Base-by-base conservation (phyloP, 129 eudicot genomes). In the Flaveria bidentis region DNA sequence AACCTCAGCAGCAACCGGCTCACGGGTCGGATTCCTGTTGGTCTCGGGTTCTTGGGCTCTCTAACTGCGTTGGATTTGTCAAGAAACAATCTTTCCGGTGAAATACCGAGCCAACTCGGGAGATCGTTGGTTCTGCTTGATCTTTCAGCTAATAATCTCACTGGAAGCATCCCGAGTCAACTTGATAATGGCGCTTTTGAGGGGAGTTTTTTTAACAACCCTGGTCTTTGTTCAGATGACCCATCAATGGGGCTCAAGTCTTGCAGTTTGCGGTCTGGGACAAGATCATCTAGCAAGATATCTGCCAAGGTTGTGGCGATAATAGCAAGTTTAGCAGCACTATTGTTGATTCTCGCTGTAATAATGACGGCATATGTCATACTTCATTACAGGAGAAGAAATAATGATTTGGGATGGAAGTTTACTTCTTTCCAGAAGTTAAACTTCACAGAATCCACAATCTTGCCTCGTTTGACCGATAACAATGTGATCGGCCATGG, bases 401-500 rank as follows among this genome's bases (percentile, higher is more conserved):
- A 81, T 41, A 55, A 73, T 16, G 76, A 79, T 3, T 41, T 73
- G 14, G 77, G 74, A 17, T 93, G 98, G 98, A 87, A 85, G 49
- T 78, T 90, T 71, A 93, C 92, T 77, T 78, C 98, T 33, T 93
- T 93, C 79, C 98, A 90, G 73, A 84, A 79, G 69, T 74, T 93
- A 63, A 79, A 65, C 50, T 93, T 93, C 85, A 90, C 90, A 2
- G 94, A 91, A 72, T 77, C 86, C 39, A 78, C 84, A 36, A 86
- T 94, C 49, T 72, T 91, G 66, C 78, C 92, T 22, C 76, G 82
- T 42, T 81, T 94, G 83, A 91, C 82, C 1, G 99, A 94, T 4
- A 75, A 64, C 20, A 89, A 91, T 55, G 64, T 85, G 73, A 87
- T 94, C 9, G 99, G 99, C 13, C 84, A 84, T 2, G 99, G 99